Conservation (phyloP, 805 yeast species). For the Zygoascus bituminiphila region DNA sequence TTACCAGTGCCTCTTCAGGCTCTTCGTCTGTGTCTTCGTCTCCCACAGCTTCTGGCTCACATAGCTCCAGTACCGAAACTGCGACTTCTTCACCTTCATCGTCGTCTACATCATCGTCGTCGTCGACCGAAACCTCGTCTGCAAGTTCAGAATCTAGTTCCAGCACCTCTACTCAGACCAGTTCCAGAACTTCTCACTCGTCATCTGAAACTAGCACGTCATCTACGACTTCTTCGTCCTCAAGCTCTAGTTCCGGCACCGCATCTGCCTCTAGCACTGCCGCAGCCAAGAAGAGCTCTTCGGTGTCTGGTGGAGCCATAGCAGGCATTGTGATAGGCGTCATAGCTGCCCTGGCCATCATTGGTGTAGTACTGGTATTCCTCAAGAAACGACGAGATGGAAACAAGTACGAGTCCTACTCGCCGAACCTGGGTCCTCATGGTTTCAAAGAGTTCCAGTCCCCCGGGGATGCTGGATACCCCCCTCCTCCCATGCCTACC, state of each 20-base stretch:
- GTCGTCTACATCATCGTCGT: constrained; percentile 20
- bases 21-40: constrained; percentile 15
- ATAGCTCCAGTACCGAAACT: constrained; percentile 18
- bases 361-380: constrained; percentile 36
- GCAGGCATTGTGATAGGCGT: constrained; percentile 56
- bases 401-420: constrained; percentile 19
- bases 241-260: constrained; percentile 25
- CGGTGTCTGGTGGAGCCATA: constrained; percentile 41
- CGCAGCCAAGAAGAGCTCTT: constrained; percentile 19
- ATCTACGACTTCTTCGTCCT: constrained; percentile 20
- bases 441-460: constrained; percentile 26
- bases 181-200: constrained; percentile 11
- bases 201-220: constrained; percentile 15
- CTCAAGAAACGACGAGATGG: constrained; percentile 37
- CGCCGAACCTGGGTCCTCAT: constrained; percentile 15
- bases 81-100: constrained; percentile 18
- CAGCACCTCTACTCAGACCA: constrained; percentile 11
- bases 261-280: constrained; percentile 22
- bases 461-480: constrained; percentile 18
- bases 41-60: constrained; percentile 15
- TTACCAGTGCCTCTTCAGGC: constrained; percentile 6
- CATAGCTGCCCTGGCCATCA: constrained; percentile 36
- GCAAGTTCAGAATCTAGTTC: constrained; percentile 19
- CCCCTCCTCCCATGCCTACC: constrained; percentile 16
- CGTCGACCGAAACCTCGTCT: constrained; percentile 13